phyloP scores from a whole-genome alignment of 306 rosid species.

The Glycine soja region DNA sequence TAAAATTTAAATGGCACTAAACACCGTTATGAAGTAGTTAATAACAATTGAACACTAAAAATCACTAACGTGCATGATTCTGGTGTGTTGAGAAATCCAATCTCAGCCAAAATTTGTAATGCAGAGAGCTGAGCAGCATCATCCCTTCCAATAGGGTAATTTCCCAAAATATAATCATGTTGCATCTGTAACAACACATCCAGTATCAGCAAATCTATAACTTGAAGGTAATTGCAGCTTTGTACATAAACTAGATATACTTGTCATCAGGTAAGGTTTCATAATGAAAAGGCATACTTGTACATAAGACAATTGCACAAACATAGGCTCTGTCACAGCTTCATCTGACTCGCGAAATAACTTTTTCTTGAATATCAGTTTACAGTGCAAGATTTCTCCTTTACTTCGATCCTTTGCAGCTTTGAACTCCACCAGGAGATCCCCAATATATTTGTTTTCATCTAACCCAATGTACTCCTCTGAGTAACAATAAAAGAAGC shows the following conservation, averaged over 20 bases:
- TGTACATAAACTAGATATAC: slow-evolving; percentile 25
- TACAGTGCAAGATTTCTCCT: slow-evolving; percentile 97
- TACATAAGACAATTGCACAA: slow-evolving; percentile 87
- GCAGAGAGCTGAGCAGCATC: slow-evolving; percentile 98
- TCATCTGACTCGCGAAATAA: slow-evolving; percentile 96
- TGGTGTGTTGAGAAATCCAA: slow-evolving; percentile 72
- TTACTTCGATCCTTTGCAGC: slow-evolving; percentile 91
- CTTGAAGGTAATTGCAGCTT: slow-evolving; percentile 40
- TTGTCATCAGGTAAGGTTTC: slow-evolving; percentile 42
- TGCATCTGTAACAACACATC: slow-evolving; percentile 75
- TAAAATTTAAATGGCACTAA: slow-evolving; percentile 26
- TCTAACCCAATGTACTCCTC: slow-evolving; percentile 94
- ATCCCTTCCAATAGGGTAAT: slow-evolving; percentile 97
- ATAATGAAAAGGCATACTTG: slow-evolving; percentile 67
- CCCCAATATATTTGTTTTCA: slow-evolving; percentile 96
- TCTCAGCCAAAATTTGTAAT: slow-evolving; percentile 86
- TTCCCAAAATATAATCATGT: slow-evolving; percentile 95
- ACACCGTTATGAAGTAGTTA: slow-evolving; percentile 40
- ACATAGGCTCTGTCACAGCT: slow-evolving; percentile 91
- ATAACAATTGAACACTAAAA: slow-evolving; percentile 26
- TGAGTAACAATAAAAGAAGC: slow-evolving; percentile 53
- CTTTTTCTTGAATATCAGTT: slow-evolving; percentile 86
- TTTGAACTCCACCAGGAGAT: slow-evolving; percentile 88
- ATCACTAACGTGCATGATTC: slow-evolving; percentile 84
- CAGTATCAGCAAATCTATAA: slow-evolving; percentile 38